Conservation (phyloP, 495 filamentous ascomycete genomes). For the Hamigera avellanea region DNA sequence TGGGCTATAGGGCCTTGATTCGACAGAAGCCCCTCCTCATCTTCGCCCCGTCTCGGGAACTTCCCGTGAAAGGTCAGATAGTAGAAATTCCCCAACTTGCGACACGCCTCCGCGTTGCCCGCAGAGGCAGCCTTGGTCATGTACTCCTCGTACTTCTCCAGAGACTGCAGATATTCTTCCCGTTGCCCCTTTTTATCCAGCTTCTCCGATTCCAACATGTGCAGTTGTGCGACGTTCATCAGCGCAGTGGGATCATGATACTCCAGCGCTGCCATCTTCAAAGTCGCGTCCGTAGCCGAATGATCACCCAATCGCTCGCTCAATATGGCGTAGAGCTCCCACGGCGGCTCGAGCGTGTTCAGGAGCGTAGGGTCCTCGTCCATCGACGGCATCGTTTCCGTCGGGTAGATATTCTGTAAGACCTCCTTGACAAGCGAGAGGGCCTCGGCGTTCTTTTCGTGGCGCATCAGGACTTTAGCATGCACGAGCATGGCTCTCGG, state of each 20-base stretch:
- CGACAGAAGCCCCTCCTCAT: background rate
- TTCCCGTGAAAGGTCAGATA: conserved; percentile 17
- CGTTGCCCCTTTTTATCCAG: too few species aligned
- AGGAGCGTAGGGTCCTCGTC: conserved; percentile 7
- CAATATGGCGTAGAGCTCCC: conserved; percentile 15
- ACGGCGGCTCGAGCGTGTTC: conserved; percentile 10
- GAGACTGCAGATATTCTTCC: too few species aligned
- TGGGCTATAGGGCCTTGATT: too few species aligned
- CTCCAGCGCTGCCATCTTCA: conserved; percentile 14
- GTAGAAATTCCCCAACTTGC: conserved; percentile 29
- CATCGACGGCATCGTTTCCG: background rate
- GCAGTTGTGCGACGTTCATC: conserved; percentile 14
- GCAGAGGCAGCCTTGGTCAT: conserved; percentile 23
- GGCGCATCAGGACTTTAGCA: conserved; percentile 15
- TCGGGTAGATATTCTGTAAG: conserved; percentile 10
- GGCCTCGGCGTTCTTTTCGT: conserved; percentile 11
- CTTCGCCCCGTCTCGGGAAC: conserved; percentile 14
- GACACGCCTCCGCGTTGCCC: conserved; percentile 15
- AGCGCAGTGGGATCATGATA: conserved; percentile 23
- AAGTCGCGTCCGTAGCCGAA: conserved; percentile 6
- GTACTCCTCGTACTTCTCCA: conserved; percentile 21
- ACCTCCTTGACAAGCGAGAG: conserved; percentile 16
- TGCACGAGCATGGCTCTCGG: conserved; percentile 21
- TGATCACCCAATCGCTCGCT: conserved; percentile 5
- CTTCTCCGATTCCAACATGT: conserved; percentile 8